phyloP scores from a whole-genome alignment of 441 rosid species.

The Pelargonium fulgidum region DNA sequence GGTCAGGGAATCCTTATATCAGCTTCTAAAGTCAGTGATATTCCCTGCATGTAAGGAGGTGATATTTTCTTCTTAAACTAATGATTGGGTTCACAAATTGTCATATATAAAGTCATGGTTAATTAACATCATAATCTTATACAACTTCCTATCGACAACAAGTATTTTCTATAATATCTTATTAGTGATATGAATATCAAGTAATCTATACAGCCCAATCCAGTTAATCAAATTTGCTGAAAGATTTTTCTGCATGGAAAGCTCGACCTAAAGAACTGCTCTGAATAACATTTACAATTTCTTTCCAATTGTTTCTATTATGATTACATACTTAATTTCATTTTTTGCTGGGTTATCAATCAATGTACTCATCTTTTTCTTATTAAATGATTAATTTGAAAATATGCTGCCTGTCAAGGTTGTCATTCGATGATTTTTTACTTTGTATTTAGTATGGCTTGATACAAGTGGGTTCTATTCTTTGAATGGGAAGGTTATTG shows the following conservation, averaged over 20 bases:
- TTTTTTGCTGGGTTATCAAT: neutral
- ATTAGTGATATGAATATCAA: neutral
- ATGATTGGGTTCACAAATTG: neutral
- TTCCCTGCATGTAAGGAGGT: constrained; percentile 81
- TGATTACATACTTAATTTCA: neutral
- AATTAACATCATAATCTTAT: constrained; percentile 3
- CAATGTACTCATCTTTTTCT: neutral
- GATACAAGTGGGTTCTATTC: neutral
- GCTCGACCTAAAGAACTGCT: neutral
- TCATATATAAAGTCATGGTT: neutral
- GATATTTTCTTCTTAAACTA: constrained; percentile 17
- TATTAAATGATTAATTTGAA: too few relatives aligned
- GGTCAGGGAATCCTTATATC: constrained; percentile 57
- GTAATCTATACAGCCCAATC: neutral
- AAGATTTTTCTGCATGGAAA: neutral
- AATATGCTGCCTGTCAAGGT: neutral
- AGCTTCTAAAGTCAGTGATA: constrained; percentile 49
- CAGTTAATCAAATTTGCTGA: neutral
- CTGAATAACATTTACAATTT: neutral
- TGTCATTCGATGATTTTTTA: neutral
- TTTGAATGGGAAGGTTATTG: neutral
- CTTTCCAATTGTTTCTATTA: neutral
- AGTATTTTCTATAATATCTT: neutral
- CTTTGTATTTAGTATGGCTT: neutral
- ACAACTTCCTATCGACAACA: neutral